Base-by-base conservation (phyloP, 108 stramenopile genomes). In the Fistulifera solaris region DNA sequence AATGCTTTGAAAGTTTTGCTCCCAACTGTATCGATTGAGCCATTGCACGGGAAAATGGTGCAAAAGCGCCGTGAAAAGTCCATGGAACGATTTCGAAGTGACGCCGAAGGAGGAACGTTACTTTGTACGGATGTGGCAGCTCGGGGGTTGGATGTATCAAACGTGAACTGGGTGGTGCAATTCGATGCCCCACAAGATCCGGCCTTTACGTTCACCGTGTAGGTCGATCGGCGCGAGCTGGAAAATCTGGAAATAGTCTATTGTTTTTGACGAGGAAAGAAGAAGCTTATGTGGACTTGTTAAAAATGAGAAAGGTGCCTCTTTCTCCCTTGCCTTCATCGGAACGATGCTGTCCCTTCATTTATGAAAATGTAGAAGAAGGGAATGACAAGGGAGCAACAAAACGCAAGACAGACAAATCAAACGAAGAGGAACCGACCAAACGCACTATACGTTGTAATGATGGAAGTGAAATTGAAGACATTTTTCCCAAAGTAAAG, bases 61-160 rank as follows among this genome's bases (percentile, higher is more conserved):
- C 94, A 94, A 66, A 98, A 95, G 76, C 73, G 89, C 42, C 70
- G 98, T 55, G 92, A 86, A 61, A 81, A 85, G 67, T 70, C 89
- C 14, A 88, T 92, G 78, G 83, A 95, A 49, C 73, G 80, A 0
- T 95, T 94, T 52, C 72, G 84, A 19, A 50, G 31, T 13, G 28
- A 58, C 19, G 16, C 19, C 15, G 28, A 38, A 38, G 25, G 38
- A 10, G 77, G 89, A n/a, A 93, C 83, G 8, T 61, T 98, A 31
- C 65, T 97, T 28, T 95, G 96, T 64, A 99, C 98, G 0, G 98
- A 98, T 72, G 94, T 98, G 2, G 98, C 97, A 0, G 94, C 97
- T n/a, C 75, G 97, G 4, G 98, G 98, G 1, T 61, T 99, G 27
- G 98, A 99, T 67, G 87, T 99, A 0, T 73, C 91, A 0, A 92